Base-by-base conservation (phyloP, 2,329 filamentous ascomycete species). In the Paecilomyces sp. region DNA sequence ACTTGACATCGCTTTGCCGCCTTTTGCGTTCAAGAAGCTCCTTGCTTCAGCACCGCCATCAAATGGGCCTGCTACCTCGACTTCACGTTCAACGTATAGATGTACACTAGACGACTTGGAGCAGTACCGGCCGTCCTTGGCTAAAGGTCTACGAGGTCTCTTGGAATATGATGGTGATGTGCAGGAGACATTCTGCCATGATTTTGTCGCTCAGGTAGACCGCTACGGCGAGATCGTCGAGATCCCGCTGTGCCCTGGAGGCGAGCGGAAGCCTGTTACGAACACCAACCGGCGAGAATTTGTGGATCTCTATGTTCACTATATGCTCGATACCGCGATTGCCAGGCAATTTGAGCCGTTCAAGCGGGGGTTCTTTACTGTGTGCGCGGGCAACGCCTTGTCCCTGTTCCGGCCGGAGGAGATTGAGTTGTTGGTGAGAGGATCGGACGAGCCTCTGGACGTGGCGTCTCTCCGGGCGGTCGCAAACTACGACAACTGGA, bases 331-430 rank as follows among this genome's bases (percentile, higher is more conserved):
- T 67, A 86, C 82, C 6, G 84, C 90, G 0, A 89, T 96, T 1
- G 79, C 84, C 47, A 84, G 90, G 50, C 92, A 96, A 69, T 97
- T 95, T 64, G 91, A 96, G 70, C 92, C 92, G 0, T 97, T 97
- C 80, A 94, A 94, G 71, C 85, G 92, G 58, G 92, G 92, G 0
- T 97, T 97, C 75, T 97, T 91, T 72, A 95, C 90, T 0, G 91
- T 96, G 30, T 96, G 91, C 70, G 90, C 89, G 36, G 91, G 92
- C 36, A 96, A 94, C 70, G 92, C 92, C 0, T 80, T 96, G 36
- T 91, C 88, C 0, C 82, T 97, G 1, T 96, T 96, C 74, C 85
- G 90, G 15, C 89, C 92, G 0, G 92, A 96, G 71, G 92, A 97
- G 72, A 95, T 97, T 62, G 92, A 96, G 72, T 83, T 96, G 3